Evolutionary conservation across 139 green algal genomes (phyloP).

Genomic region (Volvox africanus): DNA sequence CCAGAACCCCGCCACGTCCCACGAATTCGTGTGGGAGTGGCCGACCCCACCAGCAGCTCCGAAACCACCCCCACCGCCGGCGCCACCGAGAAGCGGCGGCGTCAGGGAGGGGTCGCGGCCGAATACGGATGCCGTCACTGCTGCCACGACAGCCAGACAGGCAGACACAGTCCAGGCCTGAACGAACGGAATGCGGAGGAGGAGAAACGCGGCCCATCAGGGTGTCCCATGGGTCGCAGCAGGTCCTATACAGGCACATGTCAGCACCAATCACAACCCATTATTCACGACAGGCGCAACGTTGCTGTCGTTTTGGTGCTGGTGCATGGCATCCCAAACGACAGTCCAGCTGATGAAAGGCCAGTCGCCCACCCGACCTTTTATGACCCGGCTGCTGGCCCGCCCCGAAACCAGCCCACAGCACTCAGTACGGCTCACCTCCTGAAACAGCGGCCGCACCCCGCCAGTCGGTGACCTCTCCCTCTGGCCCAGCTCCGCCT

Average conservation of each 20-base stretch:
- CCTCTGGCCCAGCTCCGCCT: slow-evolving; percentile 55
- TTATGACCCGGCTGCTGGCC: too few relatives aligned
- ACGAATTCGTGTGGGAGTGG: not conserved
- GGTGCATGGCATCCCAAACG: too few relatives aligned
- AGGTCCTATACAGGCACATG: too few relatives aligned
- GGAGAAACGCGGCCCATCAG: too few relatives aligned
- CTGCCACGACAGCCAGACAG: slow-evolving; percentile 65
- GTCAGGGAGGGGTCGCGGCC: not conserved
- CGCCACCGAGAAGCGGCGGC: too few relatives aligned
- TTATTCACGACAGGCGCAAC: too few relatives aligned
- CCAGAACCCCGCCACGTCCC: not conserved
- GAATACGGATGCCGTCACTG: slow-evolving; percentile 38
- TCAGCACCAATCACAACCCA: too few relatives aligned
- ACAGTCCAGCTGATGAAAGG: too few relatives aligned
- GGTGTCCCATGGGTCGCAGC: too few relatives aligned
- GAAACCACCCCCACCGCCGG: not conserved
- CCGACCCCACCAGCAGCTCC: too few relatives aligned
- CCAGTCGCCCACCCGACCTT: too few relatives aligned
- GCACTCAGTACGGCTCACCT: slow-evolving; percentile 50
- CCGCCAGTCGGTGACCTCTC: slow-evolving; percentile 27
- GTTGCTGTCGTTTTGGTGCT: too few relatives aligned
- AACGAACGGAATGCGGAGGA: not conserved
- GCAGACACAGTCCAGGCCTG: slow-evolving; percentile 80
- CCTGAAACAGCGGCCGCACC: slow-evolving; percentile 65
- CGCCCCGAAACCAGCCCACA: not conserved